Evolutionary conservation across 2,329 filamentous ascomycete species (phyloP), one percentile per base, ranked within the genome.

Genomic region (Pestalotiopsis sp.): DNA sequence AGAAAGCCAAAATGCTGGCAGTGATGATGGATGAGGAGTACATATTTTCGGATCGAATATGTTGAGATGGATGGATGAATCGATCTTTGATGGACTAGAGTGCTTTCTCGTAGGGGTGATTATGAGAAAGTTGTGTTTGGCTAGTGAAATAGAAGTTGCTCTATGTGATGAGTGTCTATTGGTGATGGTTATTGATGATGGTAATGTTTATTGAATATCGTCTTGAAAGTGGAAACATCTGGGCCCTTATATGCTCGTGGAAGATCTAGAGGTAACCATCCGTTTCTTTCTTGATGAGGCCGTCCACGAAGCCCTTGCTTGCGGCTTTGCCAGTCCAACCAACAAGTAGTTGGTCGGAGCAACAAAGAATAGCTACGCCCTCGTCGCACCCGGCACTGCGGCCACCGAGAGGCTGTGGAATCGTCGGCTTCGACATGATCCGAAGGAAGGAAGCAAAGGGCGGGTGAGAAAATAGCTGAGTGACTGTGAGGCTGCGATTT

Each of bases 1-100:
- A 77, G 66, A 80, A 78, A 69, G 81, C 81, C 78, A 85, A 70
- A 72, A 83, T 73, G 76, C 80, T 75, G 52, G 80, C 74, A 69
- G 79, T 72, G 72, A 78, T 72, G 66, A 78, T 68, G 56, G 78
- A 69, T 66, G 73, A 81, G 76, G 78, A 76, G 59, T 74, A 74
- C 81, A 81, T 84, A 25, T 73, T 81, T 74, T 70, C 20, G 65
- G 66, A 68, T 69, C 27, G 39, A 62, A 67, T 39, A 63, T 67
- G 57, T 66, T 5, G 67, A 13, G 23, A 49, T 13, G 17, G 38
- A 31, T n/a, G 9, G 4, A 52, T 27, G 7, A 49, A 14, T 52
- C 0, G 3, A 36, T 13, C 23, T 31, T 17, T n/a, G 17, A 20
- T 23, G 61, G 4, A 49, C 14, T 3, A 31, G 27, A 56, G 36